Evolutionary conservation across 1,284 basidiomycete species (phyloP).

Genomic region (Meripilus lineatus): DNA sequence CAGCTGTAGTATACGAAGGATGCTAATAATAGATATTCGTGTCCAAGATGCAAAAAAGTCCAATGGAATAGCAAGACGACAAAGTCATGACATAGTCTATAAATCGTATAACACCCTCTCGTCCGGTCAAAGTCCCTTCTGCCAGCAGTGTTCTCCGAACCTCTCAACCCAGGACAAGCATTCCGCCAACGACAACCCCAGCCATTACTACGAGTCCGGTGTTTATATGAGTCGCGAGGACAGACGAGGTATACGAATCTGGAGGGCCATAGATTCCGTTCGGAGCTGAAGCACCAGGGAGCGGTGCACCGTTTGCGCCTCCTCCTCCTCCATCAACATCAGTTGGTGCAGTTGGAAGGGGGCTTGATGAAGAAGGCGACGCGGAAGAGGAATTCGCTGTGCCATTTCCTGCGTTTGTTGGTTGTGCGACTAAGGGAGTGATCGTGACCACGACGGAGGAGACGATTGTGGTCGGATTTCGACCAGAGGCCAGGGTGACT

Average conservation of each 20-base stretch:
- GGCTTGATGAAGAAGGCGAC: conserved; percentile 25
- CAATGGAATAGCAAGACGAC: conserved; percentile 12
- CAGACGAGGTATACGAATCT: conserved; percentile 60
- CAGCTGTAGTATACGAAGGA: too few species aligned
- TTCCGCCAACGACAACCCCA: conserved; percentile 42
- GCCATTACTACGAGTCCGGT: conserved; percentile 34
- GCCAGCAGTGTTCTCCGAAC: too few species aligned
- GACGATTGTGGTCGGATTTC: conserved; percentile 31
- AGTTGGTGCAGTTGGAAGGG: conserved; percentile 54
- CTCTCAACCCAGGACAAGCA: conserved; percentile 40
- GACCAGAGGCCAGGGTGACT: conserved; percentile 14
- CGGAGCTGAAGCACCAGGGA: conserved; percentile 37
- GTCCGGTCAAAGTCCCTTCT: too few species aligned
- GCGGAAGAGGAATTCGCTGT: conserved; percentile 26
- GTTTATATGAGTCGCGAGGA: conserved; percentile 36
- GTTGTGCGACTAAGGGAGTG: conserved; percentile 13
- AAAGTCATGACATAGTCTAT: too few species aligned
- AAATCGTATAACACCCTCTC: too few species aligned
- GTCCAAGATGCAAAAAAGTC: conserved; percentile 11
- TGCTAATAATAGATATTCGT: conserved; percentile 7
- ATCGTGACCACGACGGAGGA: conserved; percentile 35
- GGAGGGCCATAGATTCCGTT: conserved; percentile 51
- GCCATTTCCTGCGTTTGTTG: conserved; percentile 20
- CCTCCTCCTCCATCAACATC: conserved; percentile 48
- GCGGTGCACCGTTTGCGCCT: conserved; percentile 41